Evolutionary conservation across 2,329 filamentous ascomycete genomes (phyloP).

Genomic region (Leptographium lundbergii): DNA sequence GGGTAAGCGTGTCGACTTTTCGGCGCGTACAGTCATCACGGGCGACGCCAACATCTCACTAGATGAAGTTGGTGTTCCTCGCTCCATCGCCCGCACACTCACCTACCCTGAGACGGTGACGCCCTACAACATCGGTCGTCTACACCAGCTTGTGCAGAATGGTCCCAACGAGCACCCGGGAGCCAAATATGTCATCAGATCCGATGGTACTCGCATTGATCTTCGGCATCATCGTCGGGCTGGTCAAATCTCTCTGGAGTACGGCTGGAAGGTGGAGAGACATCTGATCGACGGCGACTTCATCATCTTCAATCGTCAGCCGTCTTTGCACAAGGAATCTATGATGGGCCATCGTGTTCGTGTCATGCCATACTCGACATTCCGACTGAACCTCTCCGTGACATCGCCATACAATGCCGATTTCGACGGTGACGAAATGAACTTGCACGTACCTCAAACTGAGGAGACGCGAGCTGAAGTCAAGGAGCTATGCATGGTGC

Average conservation of each 20-base stretch:
- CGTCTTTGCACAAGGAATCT: constrained; percentile 97
- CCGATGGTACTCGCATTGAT: constrained; percentile 89
- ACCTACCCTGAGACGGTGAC: constrained; percentile 98
- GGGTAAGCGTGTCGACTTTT: constrained; percentile 99
- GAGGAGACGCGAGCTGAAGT: constrained; percentile 95
- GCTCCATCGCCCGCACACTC: constrained; percentile 81
- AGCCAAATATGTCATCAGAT: constrained; percentile 90
- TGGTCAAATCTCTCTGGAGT: constrained; percentile 75
- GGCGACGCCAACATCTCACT: constrained; percentile 94
- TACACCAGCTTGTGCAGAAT: constrained; percentile 81
- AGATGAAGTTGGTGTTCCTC: constrained; percentile 92
- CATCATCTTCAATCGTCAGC: constrained; percentile 99
- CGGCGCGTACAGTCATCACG: constrained; percentile 97
- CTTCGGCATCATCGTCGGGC: constrained; percentile 84
- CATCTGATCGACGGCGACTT: constrained; percentile 94
- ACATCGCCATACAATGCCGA: constrained; percentile 99
- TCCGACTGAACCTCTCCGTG: constrained; percentile 92
- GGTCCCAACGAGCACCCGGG: constrained; percentile 92
- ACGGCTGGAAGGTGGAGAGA: constrained; percentile 97
- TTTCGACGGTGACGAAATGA: constrained; percentile 99
- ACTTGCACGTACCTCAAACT: constrained; percentile 95
- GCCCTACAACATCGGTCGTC: constrained; percentile 89
- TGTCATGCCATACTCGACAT: constrained; percentile 98
- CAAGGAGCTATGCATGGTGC: constrained; percentile 92
- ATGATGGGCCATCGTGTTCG: constrained; percentile 99